Percentiles rank a stretch among this genome's conserved stretches.
Conservation (phyloP, 2,329 filamentous ascomycete species). For the Periconia macrospinosa region DNA sequence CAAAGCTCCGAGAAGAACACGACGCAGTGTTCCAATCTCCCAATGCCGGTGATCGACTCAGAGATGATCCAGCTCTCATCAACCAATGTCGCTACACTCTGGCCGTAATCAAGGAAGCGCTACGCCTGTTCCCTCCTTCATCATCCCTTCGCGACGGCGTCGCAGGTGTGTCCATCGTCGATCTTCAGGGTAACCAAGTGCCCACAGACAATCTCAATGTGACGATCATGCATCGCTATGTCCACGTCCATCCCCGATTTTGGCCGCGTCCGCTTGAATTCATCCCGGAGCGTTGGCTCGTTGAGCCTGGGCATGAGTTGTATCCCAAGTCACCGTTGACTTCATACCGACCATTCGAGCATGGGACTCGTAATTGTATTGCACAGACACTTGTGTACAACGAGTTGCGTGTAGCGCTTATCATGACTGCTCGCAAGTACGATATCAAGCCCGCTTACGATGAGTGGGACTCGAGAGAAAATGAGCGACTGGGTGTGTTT, state of each 20-base stretch:
- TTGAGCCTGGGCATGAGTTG: constrained; percentile 9
- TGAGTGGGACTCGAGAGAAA: not conserved
- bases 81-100: constrained; percentile 38
- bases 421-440: not conserved
- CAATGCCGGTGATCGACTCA: constrained; percentile 18
- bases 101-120: constrained; percentile 8
- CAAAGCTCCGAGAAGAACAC: constrained; percentile 30
- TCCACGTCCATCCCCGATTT: constrained; percentile 19
- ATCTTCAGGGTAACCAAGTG: constrained; percentile 20
- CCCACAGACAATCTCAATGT: constrained; percentile 21
- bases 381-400: constrained; percentile 21
- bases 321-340: constrained; percentile 8
- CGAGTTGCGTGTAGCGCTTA: constrained; percentile 14
- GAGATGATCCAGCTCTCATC: constrained; percentile 31
- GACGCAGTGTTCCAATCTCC: constrained; percentile 29
- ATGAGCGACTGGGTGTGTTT: not conserved
- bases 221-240: constrained; percentile 15
- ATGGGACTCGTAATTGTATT: constrained; percentile 33
- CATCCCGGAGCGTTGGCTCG: constrained; percentile 27
- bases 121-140: constrained; percentile 11
- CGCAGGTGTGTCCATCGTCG: constrained; percentile 15
- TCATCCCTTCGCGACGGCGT: constrained; percentile 29
- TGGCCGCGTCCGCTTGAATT: constrained; percentile 24
- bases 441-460: constrained; percentile 1
- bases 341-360: constrained; percentile 44